Evolutionary conservation across 306 rosid species (phyloP).

Genomic region (Glycyrrhiza uralensis): DNA sequence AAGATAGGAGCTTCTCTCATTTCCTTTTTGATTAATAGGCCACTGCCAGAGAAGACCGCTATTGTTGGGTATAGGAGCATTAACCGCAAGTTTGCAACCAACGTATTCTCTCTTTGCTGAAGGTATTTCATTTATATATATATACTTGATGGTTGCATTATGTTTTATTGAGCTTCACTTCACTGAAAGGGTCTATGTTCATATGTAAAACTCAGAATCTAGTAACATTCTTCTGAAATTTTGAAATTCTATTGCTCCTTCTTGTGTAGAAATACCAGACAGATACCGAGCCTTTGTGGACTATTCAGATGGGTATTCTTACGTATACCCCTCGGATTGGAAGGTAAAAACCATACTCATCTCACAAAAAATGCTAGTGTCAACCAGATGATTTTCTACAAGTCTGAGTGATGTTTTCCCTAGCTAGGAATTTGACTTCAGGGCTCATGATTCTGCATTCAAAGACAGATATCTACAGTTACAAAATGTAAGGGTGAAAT

Average conservation of each 20-base stretch:
- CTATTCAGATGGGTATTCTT: slow-evolving; percentile 78
- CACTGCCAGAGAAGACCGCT: slow-evolving; percentile 69
- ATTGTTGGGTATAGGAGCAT: slow-evolving; percentile 70
- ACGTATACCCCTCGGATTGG: slow-evolving; percentile 87
- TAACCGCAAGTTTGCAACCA: slow-evolving; percentile 51
- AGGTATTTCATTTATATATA: slow-evolving; percentile 45
- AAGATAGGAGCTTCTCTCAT: neutral
- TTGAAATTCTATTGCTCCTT: neutral
- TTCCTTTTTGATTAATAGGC: slow-evolving; percentile 39
- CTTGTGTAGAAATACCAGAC: slow-evolving; percentile 54
- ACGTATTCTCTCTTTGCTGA: slow-evolving; percentile 61
- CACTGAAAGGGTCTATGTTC: neutral
- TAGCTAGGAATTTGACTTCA: slow-evolving; percentile 91
- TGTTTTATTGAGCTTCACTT: neutral
- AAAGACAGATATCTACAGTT: slow-evolving; percentile 76
- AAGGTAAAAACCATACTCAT: slow-evolving; percentile 49
- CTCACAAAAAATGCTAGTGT: neutral
- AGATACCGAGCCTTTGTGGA: slow-evolving; percentile 79
- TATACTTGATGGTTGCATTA: neutral
- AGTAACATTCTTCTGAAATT: neutral
- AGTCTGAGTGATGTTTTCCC: slow-evolving; percentile 14
- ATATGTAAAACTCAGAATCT: neutral
- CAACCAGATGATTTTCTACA: neutral
- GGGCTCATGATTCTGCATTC: slow-evolving; percentile 96
- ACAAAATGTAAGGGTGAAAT: slow-evolving; percentile 90